Base-by-base conservation (phyloP, 2,329 filamentous ascomycete species). In the Monosporascus ibericus region DNA sequence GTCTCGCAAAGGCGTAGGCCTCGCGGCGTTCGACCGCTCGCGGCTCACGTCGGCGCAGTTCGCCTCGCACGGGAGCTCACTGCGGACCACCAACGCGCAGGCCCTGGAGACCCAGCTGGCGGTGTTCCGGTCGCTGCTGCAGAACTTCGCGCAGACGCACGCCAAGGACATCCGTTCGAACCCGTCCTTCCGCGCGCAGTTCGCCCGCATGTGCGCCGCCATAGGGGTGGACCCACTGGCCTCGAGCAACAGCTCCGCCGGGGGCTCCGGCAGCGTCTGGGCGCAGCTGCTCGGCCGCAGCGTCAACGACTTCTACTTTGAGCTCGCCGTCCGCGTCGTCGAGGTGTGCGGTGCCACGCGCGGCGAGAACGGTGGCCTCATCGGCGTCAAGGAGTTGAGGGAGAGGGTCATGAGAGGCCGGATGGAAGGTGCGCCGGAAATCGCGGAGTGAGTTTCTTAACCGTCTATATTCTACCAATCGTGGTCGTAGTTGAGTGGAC, bases 251-350 rank as follows among this genome's bases (percentile, higher is more conserved):
- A 74, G 71, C 47, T 72, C 75, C 58, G 68, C 73, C 18, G 73
- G 70, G 37, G 76, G 75, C 6, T 76, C 72, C 1, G 82, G 82
- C 18, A 94, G 87, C 53, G 85, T 96, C 54, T 97, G 94, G 92
- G 88, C 90, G 8, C 92, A 96, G 74, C 82, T 97, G 57, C 79
- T 97, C 20, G 94, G 94, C 30, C 84, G 88, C 54, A 91, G 86
- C 63, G 92, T 99, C 61, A 95, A 96, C 68, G 94, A 99, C 70
- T 99, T 99, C 68, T 99, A 97, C 74, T 97, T 97, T 70, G 92
- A 95, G 75, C 83, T 99, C 46, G 94, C 91, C 1, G 92, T 97
- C n/a, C 81, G 90, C 48, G 88, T 97, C 1, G 94, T 99, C 6
- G 92, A 97, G 70, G 84, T 96, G 7, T 99, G 94, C 67, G 80